A percentile compares a stretch with the other conserved stretches of the same genome.
Conservation (phyloP, 495 filamentous ascomycete genomes). For the Talaromyces proteolyticus region DNA sequence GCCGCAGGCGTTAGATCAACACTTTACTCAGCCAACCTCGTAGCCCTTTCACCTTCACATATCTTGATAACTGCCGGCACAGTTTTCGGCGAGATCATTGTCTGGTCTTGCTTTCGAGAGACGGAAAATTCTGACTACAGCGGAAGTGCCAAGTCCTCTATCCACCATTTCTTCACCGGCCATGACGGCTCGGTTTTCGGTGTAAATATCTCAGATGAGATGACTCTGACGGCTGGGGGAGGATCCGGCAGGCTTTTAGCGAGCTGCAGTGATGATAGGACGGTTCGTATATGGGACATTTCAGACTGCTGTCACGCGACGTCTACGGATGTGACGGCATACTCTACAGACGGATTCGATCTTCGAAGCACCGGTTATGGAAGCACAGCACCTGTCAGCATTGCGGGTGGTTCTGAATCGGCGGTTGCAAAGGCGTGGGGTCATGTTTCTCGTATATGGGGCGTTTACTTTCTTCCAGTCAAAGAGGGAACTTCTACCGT, state of each 20-base stretch:
- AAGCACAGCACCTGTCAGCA: constrained; percentile 9
- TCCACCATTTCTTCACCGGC: constrained; percentile 72
- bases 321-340: constrained; percentile 25
- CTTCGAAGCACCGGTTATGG: constrained; percentile 40
- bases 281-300: constrained; percentile 85
- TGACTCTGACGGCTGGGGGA: constrained; percentile 29
- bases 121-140: constrained; percentile 4
- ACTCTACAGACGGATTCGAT: constrained; percentile 38
- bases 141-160: constrained; percentile 13
- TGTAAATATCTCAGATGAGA: constrained; percentile 64
- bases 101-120: constrained; percentile 65
- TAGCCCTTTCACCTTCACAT: constrained; percentile 45
- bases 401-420: constrained; percentile 24
- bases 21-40: constrained; percentile 76
- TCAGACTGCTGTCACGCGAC: constrained; percentile 36
- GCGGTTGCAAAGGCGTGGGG: constrained; percentile 67
- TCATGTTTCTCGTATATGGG: constrained; percentile 87
- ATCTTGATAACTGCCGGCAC: constrained; percentile 83
- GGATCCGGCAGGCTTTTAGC: constrained; percentile 56
- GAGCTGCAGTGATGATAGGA: constrained; percentile 94
- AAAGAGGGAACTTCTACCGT: constrained; percentile 12
- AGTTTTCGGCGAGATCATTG: constrained; percentile 85
- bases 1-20: constrained; percentile 74
- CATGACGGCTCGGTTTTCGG: constrained; percentile 95
- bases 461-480: constrained; percentile 55